Percentiles rank a stretch among this genome's conserved stretches.
Conservation (phyloP, 208 protist genomes). For the Trypanosoma scelopori region DNA sequence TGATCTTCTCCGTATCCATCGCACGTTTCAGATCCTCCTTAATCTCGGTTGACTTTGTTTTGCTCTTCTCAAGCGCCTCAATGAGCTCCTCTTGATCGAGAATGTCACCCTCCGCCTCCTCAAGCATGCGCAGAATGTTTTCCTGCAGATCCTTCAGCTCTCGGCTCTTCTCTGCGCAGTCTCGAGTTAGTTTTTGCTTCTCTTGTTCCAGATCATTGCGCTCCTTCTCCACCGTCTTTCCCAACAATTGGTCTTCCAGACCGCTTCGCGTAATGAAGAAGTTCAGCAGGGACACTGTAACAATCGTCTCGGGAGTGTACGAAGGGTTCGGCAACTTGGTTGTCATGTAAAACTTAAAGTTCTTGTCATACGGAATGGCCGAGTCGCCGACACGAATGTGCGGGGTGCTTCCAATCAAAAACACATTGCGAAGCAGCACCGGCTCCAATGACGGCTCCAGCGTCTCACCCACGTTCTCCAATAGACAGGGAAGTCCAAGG, state of each 20-base stretch:
- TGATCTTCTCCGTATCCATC: slow-evolving; percentile 92
- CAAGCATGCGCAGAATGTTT: slow-evolving; percentile 95
- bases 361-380: slow-evolving; percentile 94
- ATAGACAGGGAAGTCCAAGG: slow-evolving; percentile 95
- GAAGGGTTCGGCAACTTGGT: slow-evolving; percentile 97
- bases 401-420: slow-evolving; percentile 92
- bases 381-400: slow-evolving; percentile 97
- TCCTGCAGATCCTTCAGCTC: slow-evolving; percentile 96
- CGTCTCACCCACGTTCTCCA: slow-evolving; percentile 96
- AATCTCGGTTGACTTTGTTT: slow-evolving; percentile 94
- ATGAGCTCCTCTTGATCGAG: slow-evolving; percentile 98
- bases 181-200: slow-evolving; percentile 94
- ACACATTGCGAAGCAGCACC: slow-evolving; percentile 94
- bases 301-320: slow-evolving; percentile 96
- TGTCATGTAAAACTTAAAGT: slow-evolving; percentile 97
- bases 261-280: slow-evolving; percentile 97
- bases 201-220: slow-evolving; percentile 96
- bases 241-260: slow-evolving; percentile 97
- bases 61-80: slow-evolving; percentile 94
- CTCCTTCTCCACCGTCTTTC: slow-evolving; percentile 96
- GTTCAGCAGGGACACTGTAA: slow-evolving; percentile 97
- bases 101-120: slow-evolving; percentile 94
- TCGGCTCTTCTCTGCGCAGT: slow-evolving; percentile 94
- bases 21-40: slow-evolving; percentile 93
- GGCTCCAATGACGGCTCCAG: slow-evolving; percentile 96